Percentiles rank a stretch among this genome's conserved stretches.
Conservation (phyloP, 345 rosid genomes). For the Salix viminalis region DNA sequence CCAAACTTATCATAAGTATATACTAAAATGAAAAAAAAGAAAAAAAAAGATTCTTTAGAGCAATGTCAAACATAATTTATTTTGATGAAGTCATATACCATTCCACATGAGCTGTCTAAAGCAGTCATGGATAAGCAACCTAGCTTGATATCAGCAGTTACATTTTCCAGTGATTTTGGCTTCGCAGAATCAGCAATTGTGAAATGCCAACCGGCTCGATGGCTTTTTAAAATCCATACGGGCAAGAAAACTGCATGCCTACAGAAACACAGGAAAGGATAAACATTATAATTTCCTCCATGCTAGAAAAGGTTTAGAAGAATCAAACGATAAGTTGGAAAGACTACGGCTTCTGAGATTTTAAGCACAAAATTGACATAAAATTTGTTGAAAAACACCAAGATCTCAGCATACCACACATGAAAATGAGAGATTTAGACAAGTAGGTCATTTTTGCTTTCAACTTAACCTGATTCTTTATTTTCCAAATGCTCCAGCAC, state of each 20-base stretch:
- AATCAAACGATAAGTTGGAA: not conserved
- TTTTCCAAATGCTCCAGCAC: slow-evolving; percentile 97
- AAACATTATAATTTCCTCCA: not conserved
- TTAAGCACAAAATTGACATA: not conserved
- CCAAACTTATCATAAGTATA: slow-evolving; percentile 12
- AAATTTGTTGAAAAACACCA: not conserved
- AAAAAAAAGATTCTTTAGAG: not conserved
- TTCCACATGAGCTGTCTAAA: slow-evolving; percentile 87
- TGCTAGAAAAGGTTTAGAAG: slow-evolving; percentile 3
- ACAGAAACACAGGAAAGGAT: slow-evolving; percentile 24
- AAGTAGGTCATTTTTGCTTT: slow-evolving; percentile 8
- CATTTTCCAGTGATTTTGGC: slow-evolving; percentile 80
- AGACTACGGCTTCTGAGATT: not conserved
- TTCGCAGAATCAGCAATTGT: slow-evolving; percentile 79
- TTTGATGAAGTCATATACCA: slow-evolving; percentile 45
- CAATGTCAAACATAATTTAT: not conserved
- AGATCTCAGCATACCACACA: not conserved
- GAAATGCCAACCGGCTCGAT: slow-evolving; percentile 67
- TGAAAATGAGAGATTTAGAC: not conserved
- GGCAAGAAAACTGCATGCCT: slow-evolving; percentile 98
- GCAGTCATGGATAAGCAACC: slow-evolving; percentile 80
- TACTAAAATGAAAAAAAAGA: not conserved
- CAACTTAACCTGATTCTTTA: slow-evolving; percentile 86
- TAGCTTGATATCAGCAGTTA: slow-evolving; percentile 80
- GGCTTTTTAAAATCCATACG: slow-evolving; percentile 82